Base-by-base conservation (phyloP, 495 filamentous ascomycete genomes). In the Neurospora sp. region DNA sequence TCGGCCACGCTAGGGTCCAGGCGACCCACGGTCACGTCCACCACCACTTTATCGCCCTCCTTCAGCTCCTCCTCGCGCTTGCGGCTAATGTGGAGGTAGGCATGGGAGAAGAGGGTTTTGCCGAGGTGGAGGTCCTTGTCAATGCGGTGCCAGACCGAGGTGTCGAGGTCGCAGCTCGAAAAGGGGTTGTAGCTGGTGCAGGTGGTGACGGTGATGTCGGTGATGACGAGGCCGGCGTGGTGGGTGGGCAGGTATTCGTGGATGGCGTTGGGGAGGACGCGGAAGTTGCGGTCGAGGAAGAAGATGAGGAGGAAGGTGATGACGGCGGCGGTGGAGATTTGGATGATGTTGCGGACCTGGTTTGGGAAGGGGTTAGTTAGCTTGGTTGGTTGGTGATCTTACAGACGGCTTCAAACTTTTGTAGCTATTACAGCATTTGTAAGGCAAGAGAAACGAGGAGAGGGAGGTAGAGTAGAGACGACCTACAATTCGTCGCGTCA, bases 61-160 rank as follows among this genome's bases (percentile, higher is more conserved):
- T 87, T 86, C 69, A 98, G 86, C 54, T 98, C 94, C 78, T 96
- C 92, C 83, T 98, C 95, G 76, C 90, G 90, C 88, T 94, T 97
- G 46, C 93, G 86, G 79, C 93, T 87, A 72, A 98, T 88, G 78
- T 95, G 91, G 39, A 99, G 79, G 81, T 92, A 98, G 70, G 94
- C 96, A 78, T 87, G 90, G 46, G 88, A 90, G 62, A 93, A 84
- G 88, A 91, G 93, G 70, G 88, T 87, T 54, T 86, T 86, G 73
- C 86, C 87, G 20, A 99, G 87, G 81, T 94, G 96, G 1, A 99
- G 88, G 78, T 99, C 94, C 84, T 98, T 99, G 72, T 97, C 92
- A 74, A 98, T 84, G 71, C 92, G 90, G 74, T 92, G 88, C 96
- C 96, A 99, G 72, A 85, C 79, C 59, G 87, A 82, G n/a, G 88